Evolutionary conservation across 345 rosid genomes (phyloP), one percentile per base, ranked within the genome.

Genomic region (Ailanthus altissimus): DNA sequence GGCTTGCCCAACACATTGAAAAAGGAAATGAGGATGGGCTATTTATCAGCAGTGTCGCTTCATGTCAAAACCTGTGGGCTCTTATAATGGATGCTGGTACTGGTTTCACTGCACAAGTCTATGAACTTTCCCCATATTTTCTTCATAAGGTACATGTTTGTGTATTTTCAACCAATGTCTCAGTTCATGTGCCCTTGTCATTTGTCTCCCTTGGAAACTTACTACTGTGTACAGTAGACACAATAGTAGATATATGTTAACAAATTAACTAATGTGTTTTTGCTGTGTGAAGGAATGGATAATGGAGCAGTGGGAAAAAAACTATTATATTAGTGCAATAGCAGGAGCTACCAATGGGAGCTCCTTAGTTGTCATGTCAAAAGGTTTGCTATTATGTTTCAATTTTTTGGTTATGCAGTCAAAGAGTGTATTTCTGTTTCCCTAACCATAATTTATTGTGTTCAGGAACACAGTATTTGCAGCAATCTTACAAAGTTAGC

Each of bases 291-390:
- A 96, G 99, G 99, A 96, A 73, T 96, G 99, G 99, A 96, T 96
- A 82, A 93, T 96, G 99, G 98, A 90, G 64, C 94, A 96, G 64
- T 96, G 99, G 99, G 99, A 93, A 77, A 93, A 92, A 84, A 91
- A 88, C 84, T 96, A 87, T 79, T 96, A 96, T 84, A 96, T 96
- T 82, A 96, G 87, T 75, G 87, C 97, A 6, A 74, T 96, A 74
- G 97, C 97, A 23, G 98, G 99, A 59, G 82, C 93, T 47, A 79
- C 85, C 72, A 92, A 93, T 43, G 99, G 99, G 73, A 88, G 91
- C 88, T 90, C 99, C 3, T 83, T 96, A 65, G 97, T 93, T n/a
- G 93, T 96, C 36, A 93, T 96, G 99, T 96, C 99, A 2, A 96
- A 93, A 83, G 98, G 99, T 96, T 42, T 61, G 77, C 10, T 72